A percentile compares a stretch with the other conserved stretches of the same genome.
phyloP scores from a whole-genome alignment of 2,329 filamentous ascomycete genomes.

The Amauroascus niger region DNA sequence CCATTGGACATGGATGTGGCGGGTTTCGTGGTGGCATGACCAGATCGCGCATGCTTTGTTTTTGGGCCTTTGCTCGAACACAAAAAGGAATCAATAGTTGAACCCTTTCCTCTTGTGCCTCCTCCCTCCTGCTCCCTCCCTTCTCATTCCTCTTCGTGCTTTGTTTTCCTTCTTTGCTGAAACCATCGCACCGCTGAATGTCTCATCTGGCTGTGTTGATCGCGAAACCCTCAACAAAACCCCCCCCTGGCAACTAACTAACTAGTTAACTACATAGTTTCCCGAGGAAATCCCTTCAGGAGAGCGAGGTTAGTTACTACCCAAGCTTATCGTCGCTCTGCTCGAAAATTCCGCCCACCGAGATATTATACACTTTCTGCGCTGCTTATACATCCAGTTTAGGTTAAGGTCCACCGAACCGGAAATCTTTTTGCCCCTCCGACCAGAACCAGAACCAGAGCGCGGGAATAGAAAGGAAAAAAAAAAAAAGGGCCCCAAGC shows the following conservation, averaged over 20 bases:
- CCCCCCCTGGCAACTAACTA: too few species aligned
- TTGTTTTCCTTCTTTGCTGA: neutral
- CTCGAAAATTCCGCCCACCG: neutral
- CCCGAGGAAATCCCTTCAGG: neutral
- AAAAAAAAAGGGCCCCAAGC: neutral
- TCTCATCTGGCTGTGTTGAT: neutral
- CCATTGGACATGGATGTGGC: conserved; percentile 5
- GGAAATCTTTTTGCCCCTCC: conserved; percentile 6
- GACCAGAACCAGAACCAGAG: too few species aligned
- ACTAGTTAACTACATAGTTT: too few species aligned
- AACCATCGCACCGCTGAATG: neutral
- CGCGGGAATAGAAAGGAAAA: neutral
- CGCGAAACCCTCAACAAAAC: too few species aligned
- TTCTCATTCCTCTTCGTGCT: too few species aligned
- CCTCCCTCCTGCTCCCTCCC: neutral
- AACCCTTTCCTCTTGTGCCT: neutral
- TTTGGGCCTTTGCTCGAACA: neutral
- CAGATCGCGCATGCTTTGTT: neutral
- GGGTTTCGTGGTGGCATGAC: conserved; percentile 8
- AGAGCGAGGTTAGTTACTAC: neutral
- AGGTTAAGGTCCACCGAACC: neutral
- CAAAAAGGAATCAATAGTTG: neutral
- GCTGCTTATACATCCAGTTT: conserved; percentile 3
- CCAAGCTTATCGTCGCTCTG: conserved; percentile 1
- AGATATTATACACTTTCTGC: conserved; percentile 3